Base-by-base conservation (phyloP, 1,284 basidiomycete species). In the Cutaneotrichosporon curvatum region DNA sequence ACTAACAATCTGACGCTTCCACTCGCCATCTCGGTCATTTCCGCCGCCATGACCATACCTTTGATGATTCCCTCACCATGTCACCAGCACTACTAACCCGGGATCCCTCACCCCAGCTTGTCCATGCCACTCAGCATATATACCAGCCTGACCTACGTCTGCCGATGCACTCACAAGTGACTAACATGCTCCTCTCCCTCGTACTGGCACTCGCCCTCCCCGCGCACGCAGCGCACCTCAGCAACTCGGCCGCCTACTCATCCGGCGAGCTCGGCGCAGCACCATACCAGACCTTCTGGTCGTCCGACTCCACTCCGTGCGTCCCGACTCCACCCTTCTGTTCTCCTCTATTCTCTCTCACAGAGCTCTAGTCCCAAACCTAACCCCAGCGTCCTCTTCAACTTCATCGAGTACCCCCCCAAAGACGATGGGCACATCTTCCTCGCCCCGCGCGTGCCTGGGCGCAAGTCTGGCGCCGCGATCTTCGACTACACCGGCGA, bases 401-500 rank as follows among this genome's bases (percentile, higher is more conserved):
- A 60, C 47, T 55, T 58, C 46, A 53, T 55, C 25, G 46, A 52
- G 16, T 53, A 37, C 20, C 56, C 57, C 31, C 36, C 42, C 3
- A 50, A 44, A 4, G 33, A 38, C 8, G 19, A 40, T 12, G 58
- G 55, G 1, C 47, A 47, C 15, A 39, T 64, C 18, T 59, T 67
- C 45, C 21, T 64, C 19, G 63, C 60, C 1, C 59, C 61, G 12
- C 52, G 65, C 35, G 57, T 57, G 6, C 22, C 43, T 3, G 37
- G 44, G 14, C 40, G 44, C 2, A n/a, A n/a, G n/a, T n/a, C n/a
- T n/a, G 59, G 51, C 4, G 45, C 58, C 1, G 48, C 56, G 32
- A 61, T 68, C 31, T 51, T 59, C 38, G 55, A 55, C 36, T 45
- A 44, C n/a, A 20, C 45, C 20, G 67, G 67, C 1, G 53, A 60